These are phyloP conservation scores for Chloromonas sp. DNA, from an alignment of 163 green algal species.

Conservation along the genomic window DNA sequence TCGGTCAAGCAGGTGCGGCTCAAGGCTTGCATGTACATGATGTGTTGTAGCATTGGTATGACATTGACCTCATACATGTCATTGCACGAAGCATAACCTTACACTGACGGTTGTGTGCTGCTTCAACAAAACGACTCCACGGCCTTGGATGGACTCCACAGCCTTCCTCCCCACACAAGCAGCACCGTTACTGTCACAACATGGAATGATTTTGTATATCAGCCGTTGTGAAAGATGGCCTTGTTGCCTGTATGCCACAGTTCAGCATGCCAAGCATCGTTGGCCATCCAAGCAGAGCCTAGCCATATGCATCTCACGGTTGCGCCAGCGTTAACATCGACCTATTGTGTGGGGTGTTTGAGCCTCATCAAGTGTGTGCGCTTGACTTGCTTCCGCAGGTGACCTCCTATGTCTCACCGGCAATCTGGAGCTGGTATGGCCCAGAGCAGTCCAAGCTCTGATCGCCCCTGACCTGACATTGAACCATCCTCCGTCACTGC, in stretches of 20 bases:
- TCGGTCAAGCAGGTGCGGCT: constrained; percentile 52
- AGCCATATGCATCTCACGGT: too few species aligned
- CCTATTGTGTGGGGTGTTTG: too few species aligned
- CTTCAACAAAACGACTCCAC: background rate
- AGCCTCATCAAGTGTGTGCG: too few species aligned
- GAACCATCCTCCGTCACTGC: too few species aligned
- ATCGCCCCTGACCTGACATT: background rate
- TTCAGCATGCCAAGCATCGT: too few species aligned
- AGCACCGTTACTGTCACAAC: background rate
- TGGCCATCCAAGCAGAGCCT: too few species aligned
- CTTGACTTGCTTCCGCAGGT: constrained; percentile 23
- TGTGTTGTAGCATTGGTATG: background rate
- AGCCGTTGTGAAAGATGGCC: too few species aligned
- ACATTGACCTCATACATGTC: background rate
- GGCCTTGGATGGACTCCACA: background rate
- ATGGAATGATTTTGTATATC: too few species aligned
- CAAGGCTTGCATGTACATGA: too few species aligned
- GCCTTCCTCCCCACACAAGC: background rate
- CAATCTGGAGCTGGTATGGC: constrained; percentile 68
- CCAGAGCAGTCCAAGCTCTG: constrained; percentile 41
- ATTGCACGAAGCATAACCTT: background rate
- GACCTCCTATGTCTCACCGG: constrained; percentile 54
- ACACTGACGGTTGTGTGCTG: background rate
- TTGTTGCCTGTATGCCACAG: too few species aligned
- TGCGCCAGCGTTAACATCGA: too few species aligned